phyloP scores from a whole-genome alignment of 495 filamentous ascomycete genomes.

The Xylaria intraflava region DNA sequence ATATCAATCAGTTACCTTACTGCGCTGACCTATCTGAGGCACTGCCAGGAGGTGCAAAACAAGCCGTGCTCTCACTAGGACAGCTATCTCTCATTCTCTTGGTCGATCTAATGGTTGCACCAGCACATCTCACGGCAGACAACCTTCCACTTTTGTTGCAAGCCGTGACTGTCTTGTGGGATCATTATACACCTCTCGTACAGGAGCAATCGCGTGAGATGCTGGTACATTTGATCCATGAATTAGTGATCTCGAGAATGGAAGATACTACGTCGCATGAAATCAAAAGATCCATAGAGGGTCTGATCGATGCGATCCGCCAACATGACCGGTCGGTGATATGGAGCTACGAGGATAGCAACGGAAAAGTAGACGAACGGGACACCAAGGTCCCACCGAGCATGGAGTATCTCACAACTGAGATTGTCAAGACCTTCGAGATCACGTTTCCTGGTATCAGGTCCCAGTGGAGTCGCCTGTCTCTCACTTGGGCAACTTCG shows the following conservation, averaged over 20 bases:
- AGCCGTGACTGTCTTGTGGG: constrained; percentile 90
- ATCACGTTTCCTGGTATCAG: constrained; percentile 79
- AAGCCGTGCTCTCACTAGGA: constrained; percentile 82
- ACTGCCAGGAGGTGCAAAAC: constrained; percentile 82
- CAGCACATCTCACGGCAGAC: constrained; percentile 67
- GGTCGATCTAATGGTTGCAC: constrained; percentile 92
- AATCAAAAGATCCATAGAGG: constrained; percentile 70
- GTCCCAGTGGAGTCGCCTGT: constrained; percentile 82
- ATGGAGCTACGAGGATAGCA: constrained; percentile 92
- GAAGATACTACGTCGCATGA: constrained; percentile 61
- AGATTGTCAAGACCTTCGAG: constrained; percentile 79
- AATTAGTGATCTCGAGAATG: constrained; percentile 85
- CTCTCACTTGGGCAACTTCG: constrained; percentile 90
- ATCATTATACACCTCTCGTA: constrained; percentile 90
- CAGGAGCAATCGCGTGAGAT: constrained; percentile 96
- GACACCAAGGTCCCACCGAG: constrained; percentile 75
- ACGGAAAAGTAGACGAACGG: constrained; percentile 63
- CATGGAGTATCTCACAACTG: constrained; percentile 74
- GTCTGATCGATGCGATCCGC: constrained; percentile 85
- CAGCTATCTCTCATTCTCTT: constrained; percentile 90
- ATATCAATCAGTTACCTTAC: constrained; percentile 72
- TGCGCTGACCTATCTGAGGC: constrained; percentile 76
- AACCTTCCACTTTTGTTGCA: constrained; percentile 81
- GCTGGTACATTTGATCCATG: constrained; percentile 96
- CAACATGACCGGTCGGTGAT: constrained; percentile 77